Evolutionary conservation across 805 yeast genomes (phyloP), one percentile per base, ranked within the genome.

Genomic region (Naumovozyma dairenensis): DNA sequence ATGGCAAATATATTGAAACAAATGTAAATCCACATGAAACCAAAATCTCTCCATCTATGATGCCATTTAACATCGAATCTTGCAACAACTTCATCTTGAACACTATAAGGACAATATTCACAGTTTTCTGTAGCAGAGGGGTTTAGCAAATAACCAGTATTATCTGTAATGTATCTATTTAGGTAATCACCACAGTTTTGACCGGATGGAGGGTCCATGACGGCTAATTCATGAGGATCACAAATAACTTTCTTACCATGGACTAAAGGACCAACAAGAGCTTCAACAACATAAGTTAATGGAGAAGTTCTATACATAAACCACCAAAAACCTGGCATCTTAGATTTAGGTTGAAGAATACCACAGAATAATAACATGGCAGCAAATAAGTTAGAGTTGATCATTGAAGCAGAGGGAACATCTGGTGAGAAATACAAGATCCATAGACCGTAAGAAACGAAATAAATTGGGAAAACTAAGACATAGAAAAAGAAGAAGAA

Each of bases 41-140:
- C 83, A 43, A 66, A 65, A 49, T 77, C 71, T 66, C 81, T 72
- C 82, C 83, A 74, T 61, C 77, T 72, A 46, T 71, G 62, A n/a
- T 43, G 35, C 56, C 62, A 66, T 18, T 42, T 43, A 32, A 65
- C 57, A 35, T 57, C 53, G 42, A 58, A 70, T 56, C 53, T 40
- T 0, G 42, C 58, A 57, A 85, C 71, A 55, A 64, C 85, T 4
- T 61, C 66, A 53, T 83, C 74, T 17, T 89, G 81, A 14, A 55
- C 45, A 10, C 59, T 44, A 47, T 71, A 62, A 24, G 74, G 60
- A 60, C 95, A 84, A 61, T 62, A 80, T 7, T 58, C 43, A 62
- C 94, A 84, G 10, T 48, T 37, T 1, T 59, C 47, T n/a, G 82
- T 72, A 6, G 76, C 65, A 27, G 42, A 34, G 6, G 63, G 54